Percentiles rank a stretch among this genome's conserved stretches.
Evolutionary conservation across 2,329 filamentous ascomycete species (phyloP).

Genomic region (Cladophialophora psammophila): DNA sequence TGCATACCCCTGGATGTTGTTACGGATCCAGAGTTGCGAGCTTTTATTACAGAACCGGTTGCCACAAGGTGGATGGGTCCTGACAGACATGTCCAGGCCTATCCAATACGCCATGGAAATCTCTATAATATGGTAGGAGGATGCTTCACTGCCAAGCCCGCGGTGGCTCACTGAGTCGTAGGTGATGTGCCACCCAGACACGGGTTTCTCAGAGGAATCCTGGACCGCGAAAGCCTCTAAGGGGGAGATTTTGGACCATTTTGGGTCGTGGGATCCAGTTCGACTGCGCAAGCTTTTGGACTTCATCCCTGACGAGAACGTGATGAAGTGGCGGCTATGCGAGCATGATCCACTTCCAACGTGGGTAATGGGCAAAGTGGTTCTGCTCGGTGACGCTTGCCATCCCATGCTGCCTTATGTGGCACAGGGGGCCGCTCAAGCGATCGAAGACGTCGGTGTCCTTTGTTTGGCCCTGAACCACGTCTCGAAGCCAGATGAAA

Average conservation of each 20-base stretch:
- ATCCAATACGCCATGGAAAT: constrained; percentile 42
- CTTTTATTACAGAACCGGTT: constrained; percentile 40
- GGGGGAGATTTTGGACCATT: constrained; percentile 47
- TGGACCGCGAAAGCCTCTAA: constrained; percentile 10
- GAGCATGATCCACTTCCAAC: constrained; percentile 42
- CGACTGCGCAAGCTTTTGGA: constrained; percentile 4
- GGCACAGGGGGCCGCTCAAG: constrained; percentile 51
- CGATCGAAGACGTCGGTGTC: constrained; percentile 54
- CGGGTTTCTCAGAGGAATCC: constrained; percentile 26
- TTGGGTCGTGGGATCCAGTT: constrained; percentile 42
- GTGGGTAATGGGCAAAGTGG: constrained; percentile 60
- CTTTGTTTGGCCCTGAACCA: constrained; percentile 33
- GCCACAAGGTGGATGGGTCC: constrained; percentile 44
- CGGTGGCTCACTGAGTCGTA: constrained; percentile 23
- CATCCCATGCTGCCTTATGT: constrained; percentile 64
- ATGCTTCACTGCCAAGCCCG: constrained; percentile 25
- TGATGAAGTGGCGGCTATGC: constrained; percentile 6
- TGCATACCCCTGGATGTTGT: constrained; percentile 37
- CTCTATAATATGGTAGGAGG: constrained; percentile 42
- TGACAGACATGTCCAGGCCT: constrained; percentile 42
- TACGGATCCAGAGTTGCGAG: constrained; percentile 40
- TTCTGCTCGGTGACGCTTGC: constrained; percentile 51
- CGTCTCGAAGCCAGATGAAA: neutral
- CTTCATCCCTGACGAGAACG: constrained; percentile 11
- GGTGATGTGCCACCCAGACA: constrained; percentile 39